Evolutionary conservation across 1,139 yeast species (phyloP).

Genomic region (Yamadazyma conglobata): DNA sequence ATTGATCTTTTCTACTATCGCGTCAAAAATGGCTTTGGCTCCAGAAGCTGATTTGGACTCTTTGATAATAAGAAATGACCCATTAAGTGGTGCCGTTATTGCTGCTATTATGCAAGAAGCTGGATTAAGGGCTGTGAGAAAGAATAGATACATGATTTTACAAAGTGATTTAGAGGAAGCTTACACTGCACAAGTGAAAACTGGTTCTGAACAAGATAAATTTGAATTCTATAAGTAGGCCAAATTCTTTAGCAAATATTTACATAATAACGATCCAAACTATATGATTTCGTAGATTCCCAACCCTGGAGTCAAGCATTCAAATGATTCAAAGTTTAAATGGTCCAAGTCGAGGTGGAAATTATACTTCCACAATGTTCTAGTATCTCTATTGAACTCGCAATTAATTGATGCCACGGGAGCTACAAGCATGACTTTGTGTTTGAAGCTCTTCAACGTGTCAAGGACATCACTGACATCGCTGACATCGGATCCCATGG

Average conservation of each 20-base stretch:
- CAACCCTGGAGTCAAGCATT: conserved; percentile 57
- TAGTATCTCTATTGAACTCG: conserved; percentile 14
- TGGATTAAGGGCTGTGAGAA: conserved; percentile 96
- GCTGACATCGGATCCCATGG: conserved; percentile 51
- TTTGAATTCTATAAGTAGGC: conserved; percentile 95
- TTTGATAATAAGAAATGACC: conserved; percentile 91
- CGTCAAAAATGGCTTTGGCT: conserved; percentile 96
- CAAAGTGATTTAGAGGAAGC: conserved; percentile 98
- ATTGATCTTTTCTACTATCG: conserved; percentile 90
- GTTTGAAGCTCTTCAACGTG: conserved; percentile 1
- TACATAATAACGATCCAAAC: conserved; percentile 5
- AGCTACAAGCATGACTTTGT: conserved; percentile 35
- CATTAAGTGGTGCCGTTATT: conserved; percentile 94
- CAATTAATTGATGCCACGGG: conserved; percentile 47
- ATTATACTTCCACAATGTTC: conserved; percentile 40
- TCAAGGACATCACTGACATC: conserved; percentile 3
- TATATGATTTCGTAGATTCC: conserved; percentile 44
- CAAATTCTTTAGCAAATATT: conserved; percentile 4
- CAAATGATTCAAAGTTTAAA: conserved; percentile 45
- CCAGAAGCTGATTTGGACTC: conserved; percentile 98
- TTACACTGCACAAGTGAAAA: conserved; percentile 91
- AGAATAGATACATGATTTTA: conserved; percentile 92
- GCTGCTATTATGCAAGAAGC: conserved; percentile 99
- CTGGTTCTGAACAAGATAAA: conserved; percentile 93
- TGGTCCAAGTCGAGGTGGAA: conserved; percentile 68